Percentiles rank a stretch among this genome's conserved stretches.
Conservation (phyloP, 331 rosid genomes). For the Quercus lobata region DNA sequence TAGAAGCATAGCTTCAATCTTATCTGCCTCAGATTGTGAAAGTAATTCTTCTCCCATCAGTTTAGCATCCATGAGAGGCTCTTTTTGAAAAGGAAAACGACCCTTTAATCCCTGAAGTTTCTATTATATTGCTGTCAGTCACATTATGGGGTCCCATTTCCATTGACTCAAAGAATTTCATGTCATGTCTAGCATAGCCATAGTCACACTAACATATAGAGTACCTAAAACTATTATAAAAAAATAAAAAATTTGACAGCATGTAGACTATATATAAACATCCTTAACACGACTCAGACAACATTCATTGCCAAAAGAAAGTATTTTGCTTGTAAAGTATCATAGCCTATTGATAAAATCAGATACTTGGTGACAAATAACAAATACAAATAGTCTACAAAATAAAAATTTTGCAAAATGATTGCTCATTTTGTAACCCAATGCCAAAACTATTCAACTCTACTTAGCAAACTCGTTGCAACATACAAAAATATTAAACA, state of each 20-base stretch:
- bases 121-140: too few relatives aligned
- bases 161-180: too few relatives aligned
- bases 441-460: not conserved
- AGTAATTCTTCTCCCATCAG: constrained; percentile 75
- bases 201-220: not conserved
- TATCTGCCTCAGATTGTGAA: constrained; percentile 93
- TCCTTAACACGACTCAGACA: not conserved
- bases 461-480: not conserved
- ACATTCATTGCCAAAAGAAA: too few relatives aligned
- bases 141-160: too few relatives aligned
- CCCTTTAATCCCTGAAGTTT: not conserved
- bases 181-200: too few relatives aligned
- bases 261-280: not conserved
- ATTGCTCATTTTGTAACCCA: not conserved
- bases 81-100: constrained; percentile 61
- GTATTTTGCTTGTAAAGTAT: too few relatives aligned
- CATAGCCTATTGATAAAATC: too few relatives aligned
- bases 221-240: not conserved
- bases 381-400: not conserved
- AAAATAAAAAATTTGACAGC: not conserved
- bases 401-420: not conserved
- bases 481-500: not conserved
- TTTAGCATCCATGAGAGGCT: constrained; percentile 45
- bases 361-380: too few relatives aligned
- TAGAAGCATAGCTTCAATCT: constrained; percentile 86